Conservation (phyloP, 2,329 filamentous ascomycete genomes). For the Trichoderma arundinaceum region DNA sequence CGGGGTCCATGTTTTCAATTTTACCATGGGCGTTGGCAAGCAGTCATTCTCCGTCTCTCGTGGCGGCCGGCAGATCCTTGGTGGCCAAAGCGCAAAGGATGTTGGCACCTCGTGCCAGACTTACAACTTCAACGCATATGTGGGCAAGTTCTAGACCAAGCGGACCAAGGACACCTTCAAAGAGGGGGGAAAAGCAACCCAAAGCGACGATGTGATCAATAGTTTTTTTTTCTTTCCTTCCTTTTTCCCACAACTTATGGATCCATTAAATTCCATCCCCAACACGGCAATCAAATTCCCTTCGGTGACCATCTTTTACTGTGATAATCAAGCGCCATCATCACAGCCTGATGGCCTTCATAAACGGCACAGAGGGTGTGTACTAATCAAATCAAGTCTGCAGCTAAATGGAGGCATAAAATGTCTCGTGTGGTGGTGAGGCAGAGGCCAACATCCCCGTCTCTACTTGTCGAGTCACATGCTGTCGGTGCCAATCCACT, state of each 20-base stretch:
- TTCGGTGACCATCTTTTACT: background rate
- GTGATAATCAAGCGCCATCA: slow-evolving; percentile 12
- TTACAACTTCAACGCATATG: slow-evolving; percentile 37
- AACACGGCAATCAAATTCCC: background rate
- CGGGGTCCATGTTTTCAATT: slow-evolving; percentile 35
- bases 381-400: slow-evolving; percentile 5
- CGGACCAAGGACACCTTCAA: too few species aligned
- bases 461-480: background rate
- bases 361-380: background rate
- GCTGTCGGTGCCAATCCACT: background rate
- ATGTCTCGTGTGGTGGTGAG: background rate
- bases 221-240: background rate
- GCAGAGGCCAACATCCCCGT: background rate
- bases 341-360: background rate
- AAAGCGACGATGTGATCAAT: background rate
- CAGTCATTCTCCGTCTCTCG: slow-evolving; percentile 34
- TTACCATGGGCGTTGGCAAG: slow-evolving; percentile 36
- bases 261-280: background rate
- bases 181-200: background rate
- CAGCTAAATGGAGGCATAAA: background rate
- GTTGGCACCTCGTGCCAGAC: slow-evolving; percentile 32
- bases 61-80: slow-evolving; percentile 30
- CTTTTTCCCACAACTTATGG: too few species aligned
- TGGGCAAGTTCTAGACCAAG: slow-evolving; percentile 33
- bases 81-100: slow-evolving; percentile 31